Evolutionary conservation across 108 stramenopile genomes (phyloP).

Genomic region (Stephanodiscus minutulus): DNA sequence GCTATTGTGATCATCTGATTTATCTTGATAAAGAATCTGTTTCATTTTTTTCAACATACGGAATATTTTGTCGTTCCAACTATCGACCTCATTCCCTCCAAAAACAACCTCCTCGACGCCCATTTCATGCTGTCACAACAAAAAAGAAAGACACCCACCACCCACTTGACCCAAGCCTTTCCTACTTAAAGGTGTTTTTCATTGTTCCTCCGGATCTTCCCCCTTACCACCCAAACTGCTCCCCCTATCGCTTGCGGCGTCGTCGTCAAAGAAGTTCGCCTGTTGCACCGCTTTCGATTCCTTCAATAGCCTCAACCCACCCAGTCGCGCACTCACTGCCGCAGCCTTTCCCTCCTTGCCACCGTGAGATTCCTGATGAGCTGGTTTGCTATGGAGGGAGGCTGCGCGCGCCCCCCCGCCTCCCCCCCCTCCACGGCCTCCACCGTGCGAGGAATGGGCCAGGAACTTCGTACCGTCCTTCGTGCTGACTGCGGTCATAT

Average conservation of each 20-base stretch:
- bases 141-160: too few species aligned
- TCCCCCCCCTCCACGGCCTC: not conserved
- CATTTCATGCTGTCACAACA: too few species aligned
- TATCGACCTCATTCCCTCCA: too few species aligned
- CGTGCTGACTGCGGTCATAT: slow-evolving; percentile 1
- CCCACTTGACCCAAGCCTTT: too few species aligned
- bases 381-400: slow-evolving; percentile 20
- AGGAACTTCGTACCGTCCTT: slow-evolving; percentile 1
- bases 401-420: not conserved
- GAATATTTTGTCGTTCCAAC: too few species aligned
- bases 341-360: slow-evolving; percentile 13
- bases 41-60: too few species aligned
- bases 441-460: slow-evolving; percentile 3
- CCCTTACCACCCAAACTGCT: slow-evolving; percentile 27
- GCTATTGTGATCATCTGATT: too few species aligned
- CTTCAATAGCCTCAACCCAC: slow-evolving; percentile 4
- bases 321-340: slow-evolving; percentile 23
- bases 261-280: slow-evolving; percentile 13
- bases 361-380: not conserved
- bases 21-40: too few species aligned
- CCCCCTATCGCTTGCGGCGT: not conserved
- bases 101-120: too few species aligned
- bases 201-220: slow-evolving; percentile 28
- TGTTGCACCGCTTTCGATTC: not conserved
- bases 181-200: too few species aligned